Base-by-base conservation (phyloP, 2,329 filamentous ascomycete species). In the Hortaea werneckii region DNA sequence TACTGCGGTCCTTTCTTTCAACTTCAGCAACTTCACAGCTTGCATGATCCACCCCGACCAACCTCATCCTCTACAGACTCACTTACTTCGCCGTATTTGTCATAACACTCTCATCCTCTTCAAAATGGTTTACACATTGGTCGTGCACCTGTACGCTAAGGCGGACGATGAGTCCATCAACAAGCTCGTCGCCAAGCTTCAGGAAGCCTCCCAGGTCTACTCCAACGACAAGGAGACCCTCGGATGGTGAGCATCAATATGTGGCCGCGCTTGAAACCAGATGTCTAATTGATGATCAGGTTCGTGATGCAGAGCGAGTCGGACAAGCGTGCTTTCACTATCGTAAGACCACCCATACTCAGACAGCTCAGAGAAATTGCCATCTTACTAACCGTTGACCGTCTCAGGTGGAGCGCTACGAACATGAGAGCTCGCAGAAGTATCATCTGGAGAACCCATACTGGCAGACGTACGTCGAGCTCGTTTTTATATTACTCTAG, bases 281-380 rank as follows among this genome's bases (percentile, higher is more conserved):
- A 34, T 34, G 30, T n/a, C n/a, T n/a, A 29, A 11, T 9, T 6
- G 28, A 29, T 9, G n/a, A 30, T 6, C 37, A 87, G 83, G 83
- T 79, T 85, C 65, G 83, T 87, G 51, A 87, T 87, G 83, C 83
- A 87, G 68, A 80, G 81, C 57, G 74, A 79, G 47, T 71, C 77
- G 56, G 83, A 87, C 62, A 73, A 74, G 39, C 73, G 81, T 47
- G 78, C 80, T 42, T 87, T 87, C 65, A 85, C 80, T 41, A 84
- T 87, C 56, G 82, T 50, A 46, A 12, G 38, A n/a, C 32, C n/a
- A 35, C 4, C 30, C 32, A 35, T n/a, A 3, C 5, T 13, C 37
- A n/a, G 2, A 10, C 9, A 5, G 10, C 3, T 8, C 10, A 3
- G 10, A 20, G 37, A 20, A 3, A n/a, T 12, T 34, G 7, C 30